Base-by-base conservation (phyloP, 1,139 yeast genomes). In the Meyerozyma elateridarum region DNA sequence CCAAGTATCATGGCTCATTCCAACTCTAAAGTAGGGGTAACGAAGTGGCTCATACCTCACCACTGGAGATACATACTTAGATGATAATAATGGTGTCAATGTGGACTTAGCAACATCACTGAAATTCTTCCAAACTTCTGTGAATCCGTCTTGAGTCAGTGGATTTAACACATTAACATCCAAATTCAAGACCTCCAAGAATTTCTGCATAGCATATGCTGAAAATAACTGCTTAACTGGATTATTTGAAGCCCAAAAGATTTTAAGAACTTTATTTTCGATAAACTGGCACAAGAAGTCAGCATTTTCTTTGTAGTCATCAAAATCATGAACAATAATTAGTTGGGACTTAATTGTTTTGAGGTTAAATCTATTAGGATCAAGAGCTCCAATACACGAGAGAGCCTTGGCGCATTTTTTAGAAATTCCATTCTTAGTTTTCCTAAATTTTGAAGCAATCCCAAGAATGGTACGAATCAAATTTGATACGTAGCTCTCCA, bases 141-240 rank as follows among this genome's bases (percentile, higher is more conserved):
- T 31, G 12, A 47, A 43, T n/a, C 45, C 36, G 13, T 50, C 55
- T 29, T 56, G 40, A 46, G 43, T 49, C 29, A 32, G 34, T 7
- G 49, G 44, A 7, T 51, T 49, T 5, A 66, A 42, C 12, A 69
- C 63, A 37, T 61, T 54, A 4, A 58, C 50, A 31, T 65, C 72
- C 20, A 85, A 57, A 2, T 75, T 77, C 51, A 91, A 70, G 8
- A 79, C 73, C 39, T 77, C 76, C 33, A 91, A 57, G 31, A 83
- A 79, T 42, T 85, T 93, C 51, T 93, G 99, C 73, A 93, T 85
- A 0, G 93, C 85, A 55, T 75, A 84, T 0, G 96, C 96, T 21
- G 89, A 70, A 49, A 82, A 85, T 39, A 85, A 67, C 52, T 93
- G 98, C 32, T 79, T 77, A 16, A 77, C 75, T 0, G 98, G 96